Evolutionary conservation across 2,329 filamentous ascomycete genomes (phyloP).

Genomic region (Colletotrichum sansevieriae): DNA sequence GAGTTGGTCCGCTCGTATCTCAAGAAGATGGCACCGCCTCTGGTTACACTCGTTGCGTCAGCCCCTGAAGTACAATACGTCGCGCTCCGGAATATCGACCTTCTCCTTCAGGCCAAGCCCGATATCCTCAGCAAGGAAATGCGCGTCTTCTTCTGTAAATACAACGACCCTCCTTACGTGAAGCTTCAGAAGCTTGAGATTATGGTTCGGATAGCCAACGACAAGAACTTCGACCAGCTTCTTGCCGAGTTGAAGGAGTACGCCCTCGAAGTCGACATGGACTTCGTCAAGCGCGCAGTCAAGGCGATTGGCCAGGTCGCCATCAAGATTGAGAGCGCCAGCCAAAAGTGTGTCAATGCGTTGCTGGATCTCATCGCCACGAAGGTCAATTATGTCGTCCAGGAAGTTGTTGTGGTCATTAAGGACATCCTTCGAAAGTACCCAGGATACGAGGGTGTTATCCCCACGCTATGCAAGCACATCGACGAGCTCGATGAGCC

Average conservation of each 20-base stretch:
- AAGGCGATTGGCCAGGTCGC: slow-evolving; percentile 98
- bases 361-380: slow-evolving; percentile 94
- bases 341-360: slow-evolving; percentile 95
- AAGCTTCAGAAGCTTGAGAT: slow-evolving; percentile 99
- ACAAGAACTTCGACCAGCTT: slow-evolving; percentile 94
- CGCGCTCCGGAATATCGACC: slow-evolving; percentile 93
- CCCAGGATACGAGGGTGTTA: slow-evolving; percentile 97
- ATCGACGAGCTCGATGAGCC: slow-evolving; percentile 98
- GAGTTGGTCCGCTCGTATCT: slow-evolving; percentile 88
- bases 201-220: slow-evolving; percentile 99
- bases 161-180: slow-evolving; percentile 97
- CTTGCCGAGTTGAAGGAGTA: slow-evolving; percentile 97
- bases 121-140: slow-evolving; percentile 98
- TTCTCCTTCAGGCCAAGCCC: slow-evolving; percentile 94
- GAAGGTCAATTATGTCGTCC: slow-evolving; percentile 99
- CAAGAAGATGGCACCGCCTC: slow-evolving; percentile 97
- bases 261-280: slow-evolving; percentile 98
- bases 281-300: slow-evolving; percentile 94
- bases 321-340: slow-evolving; percentile 96
- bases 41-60: slow-evolving; percentile 95
- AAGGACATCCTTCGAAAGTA: slow-evolving; percentile 99
- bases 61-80: slow-evolving; percentile 98
- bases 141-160: slow-evolving; percentile 99
- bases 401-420: slow-evolving; percentile 98
- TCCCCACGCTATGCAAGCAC: slow-evolving; percentile 94